Evolutionary conservation across 805 yeast genomes (phyloP).

Genomic region (Kazachstania psychrophila): DNA sequence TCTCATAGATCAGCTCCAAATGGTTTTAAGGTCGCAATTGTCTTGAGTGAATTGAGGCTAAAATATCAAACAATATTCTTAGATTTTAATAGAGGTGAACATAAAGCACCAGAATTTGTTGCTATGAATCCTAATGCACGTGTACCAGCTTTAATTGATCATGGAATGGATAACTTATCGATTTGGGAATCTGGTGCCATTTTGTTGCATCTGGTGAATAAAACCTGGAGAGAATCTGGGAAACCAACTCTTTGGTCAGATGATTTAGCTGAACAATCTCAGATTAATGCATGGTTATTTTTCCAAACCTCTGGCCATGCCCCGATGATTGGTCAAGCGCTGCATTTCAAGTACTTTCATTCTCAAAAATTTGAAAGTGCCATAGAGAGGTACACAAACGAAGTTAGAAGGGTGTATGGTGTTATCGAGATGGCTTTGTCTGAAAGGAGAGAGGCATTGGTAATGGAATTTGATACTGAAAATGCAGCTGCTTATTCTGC

Average conservation of each 20-base stretch:
- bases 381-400: constrained; percentile 82
- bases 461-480: constrained; percentile 81
- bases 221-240: constrained; percentile 49
- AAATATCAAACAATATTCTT: constrained; percentile 73
- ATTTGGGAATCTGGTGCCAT: constrained; percentile 96
- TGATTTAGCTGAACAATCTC: constrained; percentile 69
- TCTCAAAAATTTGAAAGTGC: constrained; percentile 79
- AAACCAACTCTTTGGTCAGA: constrained; percentile 71
- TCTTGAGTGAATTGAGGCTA: constrained; percentile 71
- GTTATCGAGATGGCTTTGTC: constrained; percentile 93
- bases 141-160: constrained; percentile 90
- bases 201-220: constrained; percentile 68
- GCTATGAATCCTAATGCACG: constrained; percentile 93
- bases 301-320: constrained; percentile 96
- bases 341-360: constrained; percentile 88
- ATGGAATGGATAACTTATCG: constrained; percentile 65
- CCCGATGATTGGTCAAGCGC: constrained; percentile 95
- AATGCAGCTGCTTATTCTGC: constrained; percentile 82
- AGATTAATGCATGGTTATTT: constrained; percentile 80
- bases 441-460: constrained; percentile 79
- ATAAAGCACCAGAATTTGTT: constrained; percentile 86
- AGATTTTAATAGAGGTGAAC: constrained; percentile 84
- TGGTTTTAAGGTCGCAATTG: constrained; percentile 91
- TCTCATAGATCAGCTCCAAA: constrained; percentile 88
- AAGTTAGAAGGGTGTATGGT: constrained; percentile 85